A percentile compares a stretch with the other conserved stretches of the same genome.
These are phyloP conservation scores for Fallopia convolvulus DNA, from an alignment of 148 eudicot genomes.

Conservation along the genomic window DNA sequence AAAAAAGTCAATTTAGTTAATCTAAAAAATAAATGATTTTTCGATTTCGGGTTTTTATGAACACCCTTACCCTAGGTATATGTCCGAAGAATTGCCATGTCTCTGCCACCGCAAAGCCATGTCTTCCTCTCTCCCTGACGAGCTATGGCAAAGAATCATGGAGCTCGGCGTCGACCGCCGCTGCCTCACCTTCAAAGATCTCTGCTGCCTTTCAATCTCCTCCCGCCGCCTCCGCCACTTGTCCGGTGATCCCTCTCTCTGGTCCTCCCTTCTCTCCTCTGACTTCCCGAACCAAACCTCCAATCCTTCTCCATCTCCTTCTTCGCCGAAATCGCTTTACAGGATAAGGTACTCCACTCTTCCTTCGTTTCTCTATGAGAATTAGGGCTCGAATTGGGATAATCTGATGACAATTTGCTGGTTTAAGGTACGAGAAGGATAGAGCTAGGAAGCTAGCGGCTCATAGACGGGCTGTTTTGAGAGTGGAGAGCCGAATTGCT, in stretches of 20 bases:
- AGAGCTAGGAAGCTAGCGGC: conserved; percentile 46
- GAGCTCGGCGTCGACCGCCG: conserved; percentile 40
- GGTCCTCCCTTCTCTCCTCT: conserved; percentile 51
- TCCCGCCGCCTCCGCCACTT: conserved; percentile 48
- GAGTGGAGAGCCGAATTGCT: conserved; percentile 57
- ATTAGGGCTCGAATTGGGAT: neutral
- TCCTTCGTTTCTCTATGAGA: neutral
- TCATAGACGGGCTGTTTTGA: conserved; percentile 51
- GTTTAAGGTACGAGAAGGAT: conserved; percentile 61
- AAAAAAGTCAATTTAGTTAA: too few species aligned
- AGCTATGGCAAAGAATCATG: conserved; percentile 55
- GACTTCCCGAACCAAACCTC: conserved; percentile 35
- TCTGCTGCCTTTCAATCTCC: conserved; percentile 61
- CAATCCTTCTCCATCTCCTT: conserved; percentile 11
- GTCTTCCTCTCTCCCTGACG: conserved; percentile 52
- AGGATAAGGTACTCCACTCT: conserved; percentile 27
- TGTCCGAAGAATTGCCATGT: neutral
- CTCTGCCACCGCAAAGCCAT: conserved; percentile 9
- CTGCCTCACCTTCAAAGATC: conserved; percentile 42
- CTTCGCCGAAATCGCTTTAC: conserved; percentile 38
- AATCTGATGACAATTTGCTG: neutral
- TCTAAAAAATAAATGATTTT: too few species aligned
- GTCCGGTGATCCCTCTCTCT: conserved; percentile 44
- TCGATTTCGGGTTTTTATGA: too few species aligned
- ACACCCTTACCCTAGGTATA: neutral